Evolutionary conservation across 768 basidiomycete genomes (phyloP).

Genomic region (Tephrocybe rancida): DNA sequence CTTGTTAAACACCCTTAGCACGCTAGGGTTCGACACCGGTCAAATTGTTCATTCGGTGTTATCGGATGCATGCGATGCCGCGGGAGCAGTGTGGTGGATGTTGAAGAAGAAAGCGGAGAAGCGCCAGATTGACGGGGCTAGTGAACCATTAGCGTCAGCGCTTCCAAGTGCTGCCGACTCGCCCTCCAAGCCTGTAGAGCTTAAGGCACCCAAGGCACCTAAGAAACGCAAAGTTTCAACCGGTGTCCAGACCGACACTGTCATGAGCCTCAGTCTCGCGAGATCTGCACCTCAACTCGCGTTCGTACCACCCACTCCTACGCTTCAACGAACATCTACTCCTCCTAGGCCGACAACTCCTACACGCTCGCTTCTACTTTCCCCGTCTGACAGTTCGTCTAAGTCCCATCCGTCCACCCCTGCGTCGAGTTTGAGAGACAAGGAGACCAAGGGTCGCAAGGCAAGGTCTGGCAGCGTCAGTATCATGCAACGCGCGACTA

Average conservation of each 20-base stretch:
- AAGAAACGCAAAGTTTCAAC: conserved; percentile 33
- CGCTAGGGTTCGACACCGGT: conserved; percentile 87
- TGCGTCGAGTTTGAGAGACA: conserved; percentile 59
- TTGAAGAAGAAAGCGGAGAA: conserved; percentile 79
- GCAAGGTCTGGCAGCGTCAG: conserved; percentile 86
- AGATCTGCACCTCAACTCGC: conserved; percentile 62
- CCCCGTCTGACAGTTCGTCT: conserved; percentile 57
- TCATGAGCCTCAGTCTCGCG: conserved; percentile 27
- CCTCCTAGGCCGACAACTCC: conserved; percentile 56
- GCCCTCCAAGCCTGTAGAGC: conserved; percentile 16
- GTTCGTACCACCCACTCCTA: conserved; percentile 80
- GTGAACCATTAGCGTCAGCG: conserved; percentile 10
- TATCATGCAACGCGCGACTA: conserved; percentile 95
- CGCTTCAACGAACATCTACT: conserved; percentile 47
- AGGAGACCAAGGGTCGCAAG: conserved; percentile 67
- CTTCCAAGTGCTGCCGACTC: conserved; percentile 6
- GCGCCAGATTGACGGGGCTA: conserved; percentile 40
- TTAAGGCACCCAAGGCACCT: conserved; percentile 25
- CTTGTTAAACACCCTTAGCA: conserved; percentile 72
- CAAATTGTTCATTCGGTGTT: conserved; percentile 95
- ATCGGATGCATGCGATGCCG: conserved; percentile 89
- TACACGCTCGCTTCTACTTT: conserved; percentile 54
- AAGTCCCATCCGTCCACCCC: conserved; percentile 76
- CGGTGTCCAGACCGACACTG: conserved; percentile 51
- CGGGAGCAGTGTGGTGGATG: conserved; percentile 97